Percentiles rank a stretch among this genome's conserved stretches.
These are phyloP conservation scores for Penicillium mononematosum DNA, from an alignment of 495 filamentous ascomycete species.

Conservation along the genomic window DNA sequence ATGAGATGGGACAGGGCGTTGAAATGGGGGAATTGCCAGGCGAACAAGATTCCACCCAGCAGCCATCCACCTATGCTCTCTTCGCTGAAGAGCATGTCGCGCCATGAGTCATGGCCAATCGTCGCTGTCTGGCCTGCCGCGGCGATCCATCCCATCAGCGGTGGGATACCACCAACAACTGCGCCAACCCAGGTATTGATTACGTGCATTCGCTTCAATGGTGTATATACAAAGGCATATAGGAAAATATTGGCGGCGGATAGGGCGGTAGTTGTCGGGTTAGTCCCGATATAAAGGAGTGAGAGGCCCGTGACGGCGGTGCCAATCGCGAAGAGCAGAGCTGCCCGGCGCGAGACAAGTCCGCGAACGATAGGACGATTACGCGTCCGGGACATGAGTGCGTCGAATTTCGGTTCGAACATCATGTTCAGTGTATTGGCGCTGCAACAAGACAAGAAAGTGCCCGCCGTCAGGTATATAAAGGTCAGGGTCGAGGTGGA, in stretches of 20 bases:
- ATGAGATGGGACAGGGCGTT: conserved; percentile 87
- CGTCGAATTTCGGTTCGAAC: conserved; percentile 86
- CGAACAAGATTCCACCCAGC: conserved; percentile 77
- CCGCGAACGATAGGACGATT: conserved; percentile 86
- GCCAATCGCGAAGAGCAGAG: conserved; percentile 72
- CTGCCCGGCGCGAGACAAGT: conserved; percentile 71
- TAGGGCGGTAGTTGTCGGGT: conserved; percentile 86
- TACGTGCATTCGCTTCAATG: conserved; percentile 81
- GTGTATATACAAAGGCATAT: conserved; percentile 91
- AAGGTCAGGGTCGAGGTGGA: conserved; percentile 86
- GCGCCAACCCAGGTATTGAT: conserved; percentile 96
- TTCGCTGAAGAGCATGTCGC: conserved; percentile 72
- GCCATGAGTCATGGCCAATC: conserved; percentile 67
- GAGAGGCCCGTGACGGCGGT: conserved; percentile 65
- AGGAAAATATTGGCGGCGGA: conserved; percentile 81
- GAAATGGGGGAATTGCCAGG: conserved; percentile 99
- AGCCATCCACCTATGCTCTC: conserved; percentile 83
- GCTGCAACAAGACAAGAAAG: conserved; percentile 76
- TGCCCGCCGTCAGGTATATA: conserved; percentile 86
- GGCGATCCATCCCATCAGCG: conserved; percentile 96
- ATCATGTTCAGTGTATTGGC: conserved; percentile 98
- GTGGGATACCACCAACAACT: conserved; percentile 88
- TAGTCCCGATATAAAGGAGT: conserved; percentile 82
- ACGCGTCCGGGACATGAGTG: conserved; percentile 85
- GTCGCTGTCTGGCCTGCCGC: conserved; percentile 83